phyloP scores from a whole-genome alignment of 345 rosid species.

The Bretschneidera sinensis region DNA sequence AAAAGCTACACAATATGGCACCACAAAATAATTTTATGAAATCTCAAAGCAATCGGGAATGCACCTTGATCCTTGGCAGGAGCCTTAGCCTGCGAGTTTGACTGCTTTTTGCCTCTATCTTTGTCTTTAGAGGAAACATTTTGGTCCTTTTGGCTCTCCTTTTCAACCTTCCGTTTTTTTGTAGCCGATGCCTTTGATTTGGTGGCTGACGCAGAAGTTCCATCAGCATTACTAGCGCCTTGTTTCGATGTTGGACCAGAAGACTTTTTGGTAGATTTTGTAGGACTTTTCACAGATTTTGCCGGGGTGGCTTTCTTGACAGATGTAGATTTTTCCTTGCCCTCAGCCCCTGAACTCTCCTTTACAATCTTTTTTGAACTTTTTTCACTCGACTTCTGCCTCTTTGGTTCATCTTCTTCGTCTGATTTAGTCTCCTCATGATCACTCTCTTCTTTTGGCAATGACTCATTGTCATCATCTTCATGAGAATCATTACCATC shows the following conservation, averaged over 20 bases:
- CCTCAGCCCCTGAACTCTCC: constrained; percentile 40
- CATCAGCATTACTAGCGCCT: constrained; percentile 26
- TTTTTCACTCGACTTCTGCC: constrained; percentile 31
- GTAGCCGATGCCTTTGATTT: constrained; percentile 42
- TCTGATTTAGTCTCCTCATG: constrained; percentile 47
- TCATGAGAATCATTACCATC: constrained; percentile 41
- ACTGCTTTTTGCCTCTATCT: constrained; percentile 46
- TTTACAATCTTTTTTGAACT: constrained; percentile 36
- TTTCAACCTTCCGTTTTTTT: constrained; percentile 49
- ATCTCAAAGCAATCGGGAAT: neutral
- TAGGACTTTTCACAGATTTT: constrained; percentile 37
- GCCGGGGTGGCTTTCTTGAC: constrained; percentile 46
- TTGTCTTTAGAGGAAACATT: constrained; percentile 46
- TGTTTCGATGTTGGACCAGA: constrained; percentile 44
- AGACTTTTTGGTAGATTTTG: constrained; percentile 43
- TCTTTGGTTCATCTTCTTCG: constrained; percentile 49
- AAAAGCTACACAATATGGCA: neutral
- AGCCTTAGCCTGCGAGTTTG: constrained; percentile 39
- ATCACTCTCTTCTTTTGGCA: constrained; percentile 43
- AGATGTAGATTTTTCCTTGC: constrained; percentile 38
- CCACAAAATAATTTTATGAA: neutral
- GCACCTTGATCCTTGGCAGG: constrained; percentile 66
- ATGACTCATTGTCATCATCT: constrained; percentile 38
- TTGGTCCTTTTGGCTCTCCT: constrained; percentile 34
- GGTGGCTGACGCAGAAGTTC: constrained; percentile 20